phyloP scores from a whole-genome alignment of 1,139 yeast genomes.

The Nakaseomyces nivariensis region DNA sequence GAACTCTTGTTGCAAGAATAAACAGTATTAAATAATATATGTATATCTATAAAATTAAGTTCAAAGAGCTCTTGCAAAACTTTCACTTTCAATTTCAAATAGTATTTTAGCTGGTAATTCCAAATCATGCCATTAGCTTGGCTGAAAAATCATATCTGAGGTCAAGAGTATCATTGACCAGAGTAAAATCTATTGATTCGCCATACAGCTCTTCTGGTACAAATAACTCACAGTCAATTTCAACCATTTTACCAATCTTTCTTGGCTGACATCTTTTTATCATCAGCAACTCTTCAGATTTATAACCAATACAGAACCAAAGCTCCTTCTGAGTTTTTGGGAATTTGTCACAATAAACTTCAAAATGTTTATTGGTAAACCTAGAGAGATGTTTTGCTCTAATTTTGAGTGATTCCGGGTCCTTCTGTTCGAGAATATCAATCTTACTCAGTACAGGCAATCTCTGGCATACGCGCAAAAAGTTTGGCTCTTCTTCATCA shows the following conservation, averaged over 20 bases:
- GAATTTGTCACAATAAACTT: conserved; percentile 67
- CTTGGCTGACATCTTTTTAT: conserved; percentile 63
- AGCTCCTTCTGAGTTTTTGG: conserved; percentile 90
- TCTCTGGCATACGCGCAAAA: conserved; percentile 37
- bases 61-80: too few species aligned
- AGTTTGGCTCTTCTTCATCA: conserved; percentile 27
- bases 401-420: conserved; percentile 34
- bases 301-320: conserved; percentile 72
- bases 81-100: too few species aligned
- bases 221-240: conserved; percentile 40
- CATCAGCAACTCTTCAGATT: conserved; percentile 42
- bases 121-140: conserved; percentile 4
- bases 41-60: neutral
- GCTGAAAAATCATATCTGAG: conserved; percentile 33
- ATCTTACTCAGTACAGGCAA: conserved; percentile 36
- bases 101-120: neutral
- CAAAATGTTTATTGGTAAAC: conserved; percentile 50
- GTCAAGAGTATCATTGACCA: conserved; percentile 62
- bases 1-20: neutral
- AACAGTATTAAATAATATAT: neutral
- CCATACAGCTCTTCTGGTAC: conserved; percentile 45
- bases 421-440: conserved; percentile 28
- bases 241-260: conserved; percentile 33
- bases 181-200: conserved; percentile 35
- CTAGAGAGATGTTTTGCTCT: conserved; percentile 44